Evolutionary conservation across 2,329 filamentous ascomycete genomes (phyloP), one percentile per base, ranked within the genome.

Genomic region (Dactylellina leptospora): DNA sequence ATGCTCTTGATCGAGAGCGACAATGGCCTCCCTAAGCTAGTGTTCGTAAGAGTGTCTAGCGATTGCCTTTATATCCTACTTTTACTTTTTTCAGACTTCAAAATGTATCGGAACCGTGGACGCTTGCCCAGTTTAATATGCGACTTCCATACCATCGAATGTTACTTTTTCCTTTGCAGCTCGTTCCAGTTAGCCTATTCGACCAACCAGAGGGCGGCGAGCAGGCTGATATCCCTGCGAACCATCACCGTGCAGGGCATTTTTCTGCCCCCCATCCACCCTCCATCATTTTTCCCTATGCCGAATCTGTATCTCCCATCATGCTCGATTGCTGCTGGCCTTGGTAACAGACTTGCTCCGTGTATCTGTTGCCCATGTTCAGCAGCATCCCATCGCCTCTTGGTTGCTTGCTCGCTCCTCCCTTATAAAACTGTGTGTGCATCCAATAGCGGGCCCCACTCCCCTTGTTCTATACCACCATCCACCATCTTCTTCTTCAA

Each of bases 171-270:
- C 40, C 62, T 25, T 64, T 53, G 16, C 13, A 33, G 42, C 62
- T 68, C 58, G 66, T 63, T 71, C 66, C 58, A 71, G 66, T 63
- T 71, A 71, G 66, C 66, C 58, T 71, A 51, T 71, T 71, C 58
- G 45, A 54, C 66, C 66, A 71, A 71, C 66, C 66, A 71, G 58
- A 71, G 56, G 27, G 36, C 56, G 44, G 66, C 51, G 50, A 58
- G 51, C 58, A 58, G 42, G 59, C 36, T 54, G 51, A 40, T 62
- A 63, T 63, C 66, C 66, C 58, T 63, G 64, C 44, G 56, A 42
- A 36, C 66, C 66, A 71, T 71, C 66, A 71, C 66, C 27, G 58
- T 63, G 58, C 58, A 71, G 66, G 48, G 59, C 51, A 71, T 63
- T 47, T n/a, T 63, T 48, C 58, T 25, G 50, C 58, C 36, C 66